These are phyloP conservation scores for Danielozyma ontarioensis DNA, from an alignment of 805 yeast genomes.

Conservation along the genomic window DNA sequence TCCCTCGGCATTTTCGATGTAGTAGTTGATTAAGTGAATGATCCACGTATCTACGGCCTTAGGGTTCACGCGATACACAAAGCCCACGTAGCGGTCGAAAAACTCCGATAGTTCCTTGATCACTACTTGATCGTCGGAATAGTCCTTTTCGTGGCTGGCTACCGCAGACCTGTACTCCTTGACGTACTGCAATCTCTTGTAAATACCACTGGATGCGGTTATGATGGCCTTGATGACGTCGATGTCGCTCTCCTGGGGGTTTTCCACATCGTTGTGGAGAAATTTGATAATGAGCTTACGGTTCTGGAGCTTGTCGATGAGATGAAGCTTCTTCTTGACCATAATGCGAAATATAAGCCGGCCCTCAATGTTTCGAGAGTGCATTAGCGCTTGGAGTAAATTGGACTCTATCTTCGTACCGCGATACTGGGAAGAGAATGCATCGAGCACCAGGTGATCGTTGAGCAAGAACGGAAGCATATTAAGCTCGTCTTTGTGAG, in stretches of 20 bases:
- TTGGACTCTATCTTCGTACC: not conserved
- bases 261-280: conserved; percentile 2
- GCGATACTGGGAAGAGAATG: conserved; percentile 4
- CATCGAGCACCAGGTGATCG: conserved; percentile 2
- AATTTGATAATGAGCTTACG: conserved; percentile 2
- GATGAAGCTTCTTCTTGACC: conserved; percentile 6
- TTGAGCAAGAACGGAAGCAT: conserved; percentile 9
- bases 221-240: conserved; percentile 7
- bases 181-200: not conserved
- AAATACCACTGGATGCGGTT: conserved; percentile 5
- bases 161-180: not conserved
- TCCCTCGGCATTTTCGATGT: not conserved
- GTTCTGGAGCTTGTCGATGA: conserved; percentile 3
- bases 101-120: not conserved
- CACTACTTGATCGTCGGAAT: not conserved
- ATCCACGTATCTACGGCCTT: not conserved
- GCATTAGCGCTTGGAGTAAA: conserved; percentile 6
- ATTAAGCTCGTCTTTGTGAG: conserved; percentile 4
- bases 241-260: not conserved
- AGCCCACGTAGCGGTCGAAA: not conserved
- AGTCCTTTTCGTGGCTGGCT: not conserved
- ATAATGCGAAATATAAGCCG: conserved; percentile 7
- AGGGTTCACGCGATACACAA: not conserved
- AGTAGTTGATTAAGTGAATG: not conserved
- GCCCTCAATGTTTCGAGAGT: conserved; percentile 10